Percentiles rank a stretch among this genome's conserved stretches.
These are phyloP conservation scores for Podospora anserina DNA, from an alignment of 495 filamentous ascomycete species.

Conservation along the genomic window DNA sequence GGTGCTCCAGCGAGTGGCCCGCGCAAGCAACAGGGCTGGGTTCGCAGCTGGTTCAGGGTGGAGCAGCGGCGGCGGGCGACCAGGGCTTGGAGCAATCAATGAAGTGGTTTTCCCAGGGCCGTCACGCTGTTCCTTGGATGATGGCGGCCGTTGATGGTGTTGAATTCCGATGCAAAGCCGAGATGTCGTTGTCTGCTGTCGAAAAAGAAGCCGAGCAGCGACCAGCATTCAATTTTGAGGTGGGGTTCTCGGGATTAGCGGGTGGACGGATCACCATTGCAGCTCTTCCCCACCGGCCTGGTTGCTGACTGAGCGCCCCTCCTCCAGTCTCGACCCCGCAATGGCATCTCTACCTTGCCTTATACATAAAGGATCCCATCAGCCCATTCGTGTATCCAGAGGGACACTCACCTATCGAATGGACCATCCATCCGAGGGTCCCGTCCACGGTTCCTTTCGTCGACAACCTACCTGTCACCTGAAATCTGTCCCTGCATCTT, in stretches of 20 bases:
- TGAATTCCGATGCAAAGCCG: conserved; percentile 41
- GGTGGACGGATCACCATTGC: conserved; percentile 1
- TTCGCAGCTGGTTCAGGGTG: neutral
- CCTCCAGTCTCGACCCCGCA: neutral
- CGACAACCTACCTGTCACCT: too few relatives aligned
- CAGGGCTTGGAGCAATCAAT: neutral
- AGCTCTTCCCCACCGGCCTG: neutral
- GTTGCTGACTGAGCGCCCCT: conserved; percentile 22
- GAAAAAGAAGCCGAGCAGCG: conserved; percentile 28
- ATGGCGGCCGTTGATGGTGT: conserved; percentile 4
- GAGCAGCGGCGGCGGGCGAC: neutral
- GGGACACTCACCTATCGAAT: too few relatives aligned
- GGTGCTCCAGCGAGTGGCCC: neutral
- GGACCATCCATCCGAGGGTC: too few relatives aligned
- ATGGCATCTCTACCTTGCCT: too few relatives aligned
- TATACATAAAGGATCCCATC: too few relatives aligned
- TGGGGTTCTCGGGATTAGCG: conserved; percentile 28
- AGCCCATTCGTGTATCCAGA: too few relatives aligned
- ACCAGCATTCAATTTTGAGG: conserved; percentile 13
- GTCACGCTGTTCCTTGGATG: neutral
- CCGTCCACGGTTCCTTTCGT: too few relatives aligned
- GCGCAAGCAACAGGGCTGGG: conserved; percentile 2
- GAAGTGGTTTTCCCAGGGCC: neutral
- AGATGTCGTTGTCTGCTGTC: conserved; percentile 14
- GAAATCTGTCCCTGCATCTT: too few relatives aligned